A percentile compares a stretch with the other conserved stretches of the same genome.
Evolutionary conservation across 163 green algal species (phyloP).

Genomic region (Chloromonas sp.): DNA sequence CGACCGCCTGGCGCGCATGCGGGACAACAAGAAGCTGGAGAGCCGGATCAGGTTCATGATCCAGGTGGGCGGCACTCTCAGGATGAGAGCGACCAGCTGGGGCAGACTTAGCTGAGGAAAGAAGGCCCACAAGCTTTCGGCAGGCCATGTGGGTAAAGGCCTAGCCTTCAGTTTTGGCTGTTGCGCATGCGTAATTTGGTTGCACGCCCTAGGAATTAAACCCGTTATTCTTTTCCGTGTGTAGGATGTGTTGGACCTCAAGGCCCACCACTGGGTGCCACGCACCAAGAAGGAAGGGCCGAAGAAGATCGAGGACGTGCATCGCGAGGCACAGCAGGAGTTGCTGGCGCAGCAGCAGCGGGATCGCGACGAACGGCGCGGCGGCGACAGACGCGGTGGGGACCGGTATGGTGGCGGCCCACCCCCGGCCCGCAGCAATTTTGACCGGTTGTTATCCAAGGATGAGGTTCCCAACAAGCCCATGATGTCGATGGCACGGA

Average conservation of each 20-base stretch:
- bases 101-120: too few relatives aligned
- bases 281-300: slow-evolving; percentile 88
- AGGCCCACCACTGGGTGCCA: slow-evolving; percentile 65
- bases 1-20: slow-evolving; percentile 66
- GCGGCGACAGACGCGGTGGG: neutral
- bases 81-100: too few relatives aligned
- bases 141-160: too few relatives aligned
- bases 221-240: too few relatives aligned
- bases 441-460: slow-evolving; percentile 10
- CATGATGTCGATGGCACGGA: neutral
- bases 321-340: slow-evolving; percentile 25
- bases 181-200: too few relatives aligned
- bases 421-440: neutral
- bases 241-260: slow-evolving; percentile 83
- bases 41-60: slow-evolving; percentile 82
- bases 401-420: neutral
- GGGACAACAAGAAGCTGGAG: slow-evolving; percentile 61
- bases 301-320: slow-evolving; percentile 82
- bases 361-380: slow-evolving; percentile 22
- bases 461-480: slow-evolving; percentile 5
- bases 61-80: slow-evolving; percentile 18
- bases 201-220: too few relatives aligned
- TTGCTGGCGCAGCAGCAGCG: slow-evolving; percentile 15
- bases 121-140: too few relatives aligned
- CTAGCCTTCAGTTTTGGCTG: too few relatives aligned